A percentile compares a stretch with the other conserved stretches of the same genome.
Evolutionary conservation across 2,329 filamentous ascomycete species (phyloP).

Genomic region (Penicillium glabrum): DNA sequence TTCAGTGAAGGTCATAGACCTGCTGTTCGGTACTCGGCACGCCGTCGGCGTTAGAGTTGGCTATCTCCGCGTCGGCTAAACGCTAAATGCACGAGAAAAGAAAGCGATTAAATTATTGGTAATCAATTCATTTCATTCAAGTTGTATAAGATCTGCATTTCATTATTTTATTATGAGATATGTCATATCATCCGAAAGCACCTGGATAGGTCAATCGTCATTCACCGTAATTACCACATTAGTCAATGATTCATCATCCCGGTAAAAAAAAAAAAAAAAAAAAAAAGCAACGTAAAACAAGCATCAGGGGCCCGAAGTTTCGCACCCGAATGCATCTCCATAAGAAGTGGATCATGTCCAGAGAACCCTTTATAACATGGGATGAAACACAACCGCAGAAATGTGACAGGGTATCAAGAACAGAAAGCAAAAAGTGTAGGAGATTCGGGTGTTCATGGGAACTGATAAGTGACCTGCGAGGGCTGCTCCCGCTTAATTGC

Average conservation of each 20-base stretch:
- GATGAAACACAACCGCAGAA: constrained; percentile 6
- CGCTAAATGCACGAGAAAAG: neutral
- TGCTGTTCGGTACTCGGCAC: constrained; percentile 17
- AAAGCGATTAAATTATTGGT: neutral
- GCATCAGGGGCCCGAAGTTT: neutral
- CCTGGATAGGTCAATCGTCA: neutral
- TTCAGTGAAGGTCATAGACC: neutral
- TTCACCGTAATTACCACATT: neutral
- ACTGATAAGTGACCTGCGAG: constrained; percentile 31
- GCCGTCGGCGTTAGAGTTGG: constrained; percentile 12
- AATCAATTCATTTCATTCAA: neutral
- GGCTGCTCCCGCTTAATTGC: constrained; percentile 54
- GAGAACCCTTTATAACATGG: neutral
- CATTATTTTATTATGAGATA: neutral
- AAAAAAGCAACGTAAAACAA: neutral
- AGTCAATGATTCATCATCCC: neutral
- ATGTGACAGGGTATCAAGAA: constrained; percentile 18
- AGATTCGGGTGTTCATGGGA: constrained; percentile 18
- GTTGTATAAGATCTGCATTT: neutral
- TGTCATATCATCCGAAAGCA: neutral
- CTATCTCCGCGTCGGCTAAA: constrained; percentile 12
- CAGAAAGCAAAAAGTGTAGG: constrained; percentile 1
- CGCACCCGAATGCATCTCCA: neutral
- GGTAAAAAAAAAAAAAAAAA: neutral
- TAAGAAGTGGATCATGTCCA: neutral